Base-by-base conservation (phyloP, 2,329 filamentous ascomycete species). In the Magnaporthales sp. region DNA sequence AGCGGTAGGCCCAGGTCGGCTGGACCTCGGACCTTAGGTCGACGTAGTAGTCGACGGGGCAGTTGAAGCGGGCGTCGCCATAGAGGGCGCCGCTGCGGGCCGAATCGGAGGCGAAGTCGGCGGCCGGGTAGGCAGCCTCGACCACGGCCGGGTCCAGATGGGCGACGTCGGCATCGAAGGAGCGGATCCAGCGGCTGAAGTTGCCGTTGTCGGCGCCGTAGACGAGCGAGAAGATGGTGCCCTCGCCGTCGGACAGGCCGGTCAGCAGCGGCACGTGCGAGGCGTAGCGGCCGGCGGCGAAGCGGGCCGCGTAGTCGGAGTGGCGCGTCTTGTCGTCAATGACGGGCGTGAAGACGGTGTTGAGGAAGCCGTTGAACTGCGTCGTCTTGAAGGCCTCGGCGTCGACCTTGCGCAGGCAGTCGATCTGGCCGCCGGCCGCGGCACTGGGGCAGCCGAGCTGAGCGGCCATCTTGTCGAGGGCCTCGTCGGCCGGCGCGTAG, bases 191-290 rank as follows among this genome's bases (percentile, higher is more conserved):
- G 26, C 7, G 4, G 30, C 3, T 38, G 19, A 63, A 63, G 30
- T 63, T 63, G 30, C 61, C 61, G 30, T 63, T 63, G 7, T 63
- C 61, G 61, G 61, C 61, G 61, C 61, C 61, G 29, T 63, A 63
- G 30, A 63, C 61, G 19, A 63, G 61, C 61, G 61, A 63, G 61
- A 63, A 63, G 61, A 63, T 38, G 61, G 61, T 63, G 61, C 61
- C 61, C 61, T 63, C 61, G 29, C 61, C 61, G 61, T 63, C 29
- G 19, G 61, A 63, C 15, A 26, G n/a, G 30, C 61, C 61, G 4
- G 61, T 63, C 61, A 63, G 61, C 29, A 63, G 61, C 27, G 61
- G 61, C 61, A 63, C 61, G 61, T 63, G 61, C 13, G 61, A 63
- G 19, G 61, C 61, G 61, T 63, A 63, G 29, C 15, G 4, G 30